Base-by-base conservation (phyloP, 2,329 filamentous ascomycete genomes). In the Thermomyces lanuginosus region DNA sequence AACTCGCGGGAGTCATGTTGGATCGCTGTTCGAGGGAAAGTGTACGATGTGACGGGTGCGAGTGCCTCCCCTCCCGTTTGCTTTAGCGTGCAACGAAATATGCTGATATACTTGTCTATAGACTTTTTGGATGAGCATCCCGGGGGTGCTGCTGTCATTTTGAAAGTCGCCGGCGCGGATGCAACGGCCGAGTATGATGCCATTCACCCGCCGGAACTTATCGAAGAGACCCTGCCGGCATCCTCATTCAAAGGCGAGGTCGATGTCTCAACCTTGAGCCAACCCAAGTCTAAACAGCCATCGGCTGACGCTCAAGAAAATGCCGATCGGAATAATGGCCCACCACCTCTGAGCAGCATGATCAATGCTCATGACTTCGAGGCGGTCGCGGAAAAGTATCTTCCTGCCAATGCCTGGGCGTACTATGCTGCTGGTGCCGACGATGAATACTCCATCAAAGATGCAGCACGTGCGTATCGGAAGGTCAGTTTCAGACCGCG, bases 341-440 rank as follows among this genome's bases (percentile, higher is more conserved):
- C 40, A 17, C 51, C 51, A 2, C 41, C 40, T 1, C 32, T 55
- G n/a, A 33, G 26, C 16, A 40, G 33, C 16, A 35, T 56, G 14
- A 44, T 55, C 36, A 55, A 50, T 26, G 37, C 49, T 1, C 36
- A 51, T 22, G 53, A 56, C 28, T 56, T 56, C 24, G 51, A 56
- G 25, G 31, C 37, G n/a, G 41, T 49, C 2, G 53, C 53, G 2
- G 31, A 48, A 22, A 31, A 31, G 8, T 36, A 45, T 17, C 35
- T 54, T 2, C 30, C 43, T 1, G 33, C 33, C 3, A 46, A 44
- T 9, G 43, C 46, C n/a, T 53, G 48, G 48, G 46, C 47, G 3
- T 54, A 53, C 27, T 66, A 64, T 41, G 55, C 51, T n/a, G 60
- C 56, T 1, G 63, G 59, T 1, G 60, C 61, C 0, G 65, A 63